Evolutionary conservation across 2,329 filamentous ascomycete species (phyloP).

Genomic region (Colletotrichum simmondsii): DNA sequence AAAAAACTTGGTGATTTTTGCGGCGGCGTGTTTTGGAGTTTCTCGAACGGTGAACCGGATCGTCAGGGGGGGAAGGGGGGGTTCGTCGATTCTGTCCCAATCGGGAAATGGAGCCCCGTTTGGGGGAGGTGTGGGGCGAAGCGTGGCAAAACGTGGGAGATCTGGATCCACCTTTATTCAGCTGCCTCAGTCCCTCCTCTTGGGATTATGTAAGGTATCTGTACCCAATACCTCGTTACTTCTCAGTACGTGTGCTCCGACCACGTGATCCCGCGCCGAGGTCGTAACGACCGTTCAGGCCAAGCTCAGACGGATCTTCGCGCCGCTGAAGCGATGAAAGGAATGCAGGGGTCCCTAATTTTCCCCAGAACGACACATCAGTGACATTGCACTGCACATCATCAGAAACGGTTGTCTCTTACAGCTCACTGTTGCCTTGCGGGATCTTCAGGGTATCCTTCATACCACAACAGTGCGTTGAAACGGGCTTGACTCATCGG

Average conservation of each 20-base stretch:
- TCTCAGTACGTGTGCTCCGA: neutral
- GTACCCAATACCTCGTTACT: too few relatives aligned
- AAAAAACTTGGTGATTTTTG: neutral
- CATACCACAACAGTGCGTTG: neutral
- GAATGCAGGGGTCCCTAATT: constrained; percentile 2
- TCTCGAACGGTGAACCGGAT: constrained; percentile 15
- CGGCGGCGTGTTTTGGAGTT: constrained; percentile 23
- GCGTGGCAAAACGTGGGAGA: neutral
- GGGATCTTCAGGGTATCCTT: neutral
- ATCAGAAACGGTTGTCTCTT: neutral
- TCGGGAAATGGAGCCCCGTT: neutral
- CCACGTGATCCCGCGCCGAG: constrained; percentile 6
- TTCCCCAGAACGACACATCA: neutral
- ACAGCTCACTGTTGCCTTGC: neutral
- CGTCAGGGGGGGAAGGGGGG: constrained; percentile 11
- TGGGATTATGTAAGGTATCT: neutral
- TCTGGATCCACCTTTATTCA: neutral
- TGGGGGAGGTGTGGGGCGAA: neutral
- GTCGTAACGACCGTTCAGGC: neutral
- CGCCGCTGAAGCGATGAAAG: constrained; percentile 11
- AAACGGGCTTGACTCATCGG: constrained; percentile 18
- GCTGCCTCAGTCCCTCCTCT: neutral
- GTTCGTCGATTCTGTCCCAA: constrained; percentile 1
- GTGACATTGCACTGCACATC: neutral
- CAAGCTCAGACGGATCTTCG: constrained; percentile 14